Percentiles rank a stretch among this genome's conserved stretches.
Conservation (phyloP, 2,329 filamentous ascomycete genomes). For the Penicillium corylophilum region DNA sequence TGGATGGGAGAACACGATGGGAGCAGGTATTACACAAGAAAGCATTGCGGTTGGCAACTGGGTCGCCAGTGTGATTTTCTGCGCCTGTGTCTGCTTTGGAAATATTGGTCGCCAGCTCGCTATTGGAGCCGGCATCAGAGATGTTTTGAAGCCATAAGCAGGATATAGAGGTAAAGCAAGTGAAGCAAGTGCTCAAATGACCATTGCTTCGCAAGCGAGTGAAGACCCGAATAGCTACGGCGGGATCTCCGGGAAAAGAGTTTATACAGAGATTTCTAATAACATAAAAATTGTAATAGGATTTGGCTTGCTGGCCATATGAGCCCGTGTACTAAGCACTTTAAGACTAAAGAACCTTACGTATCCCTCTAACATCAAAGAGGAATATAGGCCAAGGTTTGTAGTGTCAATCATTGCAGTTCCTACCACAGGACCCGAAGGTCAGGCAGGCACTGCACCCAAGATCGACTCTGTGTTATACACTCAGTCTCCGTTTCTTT, state of each 20-base stretch:
- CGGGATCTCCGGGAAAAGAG: not conserved
- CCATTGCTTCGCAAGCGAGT: not conserved
- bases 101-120: slow-evolving; percentile 84
- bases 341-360: not conserved
- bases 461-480: slow-evolving; percentile 51
- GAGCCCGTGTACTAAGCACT: too few species aligned
- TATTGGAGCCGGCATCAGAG: slow-evolving; percentile 39
- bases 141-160: slow-evolving; percentile 23
- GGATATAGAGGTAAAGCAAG: not conserved
- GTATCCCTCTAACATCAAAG: slow-evolving; percentile 1
- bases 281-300: slow-evolving; percentile 8
- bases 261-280: slow-evolving; percentile 3
- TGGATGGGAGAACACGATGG: slow-evolving; percentile 32
- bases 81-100: slow-evolving; percentile 91
- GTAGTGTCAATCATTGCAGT: slow-evolving; percentile 62
- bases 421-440: slow-evolving; percentile 47
- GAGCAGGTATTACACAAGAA: slow-evolving; percentile 47
- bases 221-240: not conserved
- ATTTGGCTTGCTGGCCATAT: not conserved
- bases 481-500: slow-evolving; percentile 54
- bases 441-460: slow-evolving; percentile 57
- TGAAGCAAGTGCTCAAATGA: not conserved
- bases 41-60: slow-evolving; percentile 70
- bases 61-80: slow-evolving; percentile 92
- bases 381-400: slow-evolving; percentile 23